These are phyloP conservation scores for Taphrina confusa DNA, from an alignment of 1,139 yeast species.

Conservation along the genomic window DNA sequence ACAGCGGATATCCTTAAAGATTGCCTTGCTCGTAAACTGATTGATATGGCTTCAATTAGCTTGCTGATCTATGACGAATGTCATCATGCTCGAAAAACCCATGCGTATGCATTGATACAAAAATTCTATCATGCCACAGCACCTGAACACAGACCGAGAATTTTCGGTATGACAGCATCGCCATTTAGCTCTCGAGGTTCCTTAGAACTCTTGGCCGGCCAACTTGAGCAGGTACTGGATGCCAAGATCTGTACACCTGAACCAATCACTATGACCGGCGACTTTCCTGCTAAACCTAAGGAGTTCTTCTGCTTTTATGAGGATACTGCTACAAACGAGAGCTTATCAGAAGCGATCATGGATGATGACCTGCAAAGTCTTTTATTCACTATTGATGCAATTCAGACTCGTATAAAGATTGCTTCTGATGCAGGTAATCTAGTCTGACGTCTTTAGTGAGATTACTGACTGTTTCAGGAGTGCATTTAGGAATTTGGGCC, in stretches of 20 bases:
- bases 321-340: background rate
- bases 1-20: conserved; percentile 38
- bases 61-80: conserved; percentile 38
- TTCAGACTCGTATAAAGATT: background rate
- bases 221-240: conserved; percentile 32
- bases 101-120: conserved; percentile 36
- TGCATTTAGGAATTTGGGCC: conserved; percentile 2
- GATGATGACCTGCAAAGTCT: background rate
- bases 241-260: conserved; percentile 31
- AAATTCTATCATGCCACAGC: conserved; percentile 28
- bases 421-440: conserved; percentile 6
- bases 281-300: conserved; percentile 10
- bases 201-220: background rate
- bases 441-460: background rate
- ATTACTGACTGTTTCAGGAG: background rate
- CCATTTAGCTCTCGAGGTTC: conserved; percentile 34
- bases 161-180: conserved; percentile 40
- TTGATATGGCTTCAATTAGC: conserved; percentile 27
- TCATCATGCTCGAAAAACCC: conserved; percentile 37
- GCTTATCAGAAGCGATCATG: background rate
- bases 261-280: background rate
- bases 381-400: background rate
- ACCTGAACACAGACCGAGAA: conserved; percentile 30
- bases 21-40: conserved; percentile 36
- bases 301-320: conserved; percentile 12